A percentile compares a stretch with the other conserved stretches of the same genome.
These are phyloP conservation scores for Pythium sp. DNA, from an alignment of 352 stramenopile genomes.

Conservation along the genomic window DNA sequence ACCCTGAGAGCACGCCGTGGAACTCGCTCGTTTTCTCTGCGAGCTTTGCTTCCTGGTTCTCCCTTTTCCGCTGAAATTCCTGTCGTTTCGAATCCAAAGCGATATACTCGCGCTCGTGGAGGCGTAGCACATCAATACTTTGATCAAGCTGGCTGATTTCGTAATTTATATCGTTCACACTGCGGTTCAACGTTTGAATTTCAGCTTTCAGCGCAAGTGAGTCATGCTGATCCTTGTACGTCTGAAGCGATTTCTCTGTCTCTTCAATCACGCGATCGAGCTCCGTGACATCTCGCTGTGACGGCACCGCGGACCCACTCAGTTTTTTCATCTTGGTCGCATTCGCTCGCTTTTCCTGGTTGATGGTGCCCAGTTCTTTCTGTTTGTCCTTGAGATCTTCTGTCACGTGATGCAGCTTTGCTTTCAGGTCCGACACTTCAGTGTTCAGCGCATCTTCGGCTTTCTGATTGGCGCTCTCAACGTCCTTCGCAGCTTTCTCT, in stretches of 20 bases:
- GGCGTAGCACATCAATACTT: conserved; percentile 54
- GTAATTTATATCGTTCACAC: conserved; percentile 41
- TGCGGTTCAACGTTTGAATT: conserved; percentile 40
- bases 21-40: conserved; percentile 46
- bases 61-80: conserved; percentile 41
- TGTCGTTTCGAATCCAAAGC: conserved; percentile 46
- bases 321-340: conserved; percentile 40
- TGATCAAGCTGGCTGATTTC: conserved; percentile 43
- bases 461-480: conserved; percentile 38
- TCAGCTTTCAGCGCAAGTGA: conserved; percentile 34
- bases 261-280: conserved; percentile 44
- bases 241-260: conserved; percentile 38
- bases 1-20: conserved; percentile 27
- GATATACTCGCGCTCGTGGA: conserved; percentile 45
- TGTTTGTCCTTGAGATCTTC: conserved; percentile 51
- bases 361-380: conserved; percentile 34
- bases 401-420: conserved; percentile 45
- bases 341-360: conserved; percentile 40
- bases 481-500: conserved; percentile 27
- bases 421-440: conserved; percentile 46
- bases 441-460: conserved; percentile 45
- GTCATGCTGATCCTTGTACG: conserved; percentile 45
- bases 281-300: conserved; percentile 47
- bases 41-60: conserved; percentile 39
- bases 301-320: conserved; percentile 32